These are phyloP conservation scores for Fraxinus ornus DNA, from an alignment of 305 asterid species.

Conservation along the genomic window DNA sequence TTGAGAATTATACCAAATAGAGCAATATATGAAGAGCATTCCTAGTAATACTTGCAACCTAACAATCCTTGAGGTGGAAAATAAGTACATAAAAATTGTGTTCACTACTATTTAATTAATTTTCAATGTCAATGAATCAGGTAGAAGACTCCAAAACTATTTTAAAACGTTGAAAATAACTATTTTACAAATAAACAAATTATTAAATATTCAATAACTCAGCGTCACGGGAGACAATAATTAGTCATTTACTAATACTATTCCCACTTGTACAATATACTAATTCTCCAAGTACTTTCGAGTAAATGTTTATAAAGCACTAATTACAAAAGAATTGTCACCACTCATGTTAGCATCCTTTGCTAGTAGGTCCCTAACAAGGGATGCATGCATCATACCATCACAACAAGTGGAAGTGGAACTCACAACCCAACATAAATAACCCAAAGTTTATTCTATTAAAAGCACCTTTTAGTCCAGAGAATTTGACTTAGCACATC, in stretches of 20 bases:
- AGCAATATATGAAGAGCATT: not conserved
- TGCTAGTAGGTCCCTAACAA: constrained; percentile 41
- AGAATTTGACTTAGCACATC: constrained; percentile 46
- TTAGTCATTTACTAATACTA: not conserved
- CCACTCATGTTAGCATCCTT: constrained; percentile 5
- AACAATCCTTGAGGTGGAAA: not conserved
- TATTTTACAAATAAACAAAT: not conserved
- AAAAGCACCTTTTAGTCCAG: constrained; percentile 34
- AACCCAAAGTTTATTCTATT: not conserved
- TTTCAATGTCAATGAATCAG: not conserved
- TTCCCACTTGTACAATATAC: not conserved
- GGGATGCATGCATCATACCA: constrained; percentile 47
- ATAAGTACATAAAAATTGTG: not conserved
- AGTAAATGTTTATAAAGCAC: not conserved
- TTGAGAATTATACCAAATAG: not conserved
- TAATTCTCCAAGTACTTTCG: not conserved
- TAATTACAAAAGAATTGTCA: not conserved
- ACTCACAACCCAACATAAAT: constrained; percentile 30
- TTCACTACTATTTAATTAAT: not conserved
- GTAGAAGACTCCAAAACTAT: not conserved
- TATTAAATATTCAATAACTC: not conserved
- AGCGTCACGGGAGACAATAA: not conserved
- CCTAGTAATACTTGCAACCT: not conserved
- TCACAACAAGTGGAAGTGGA: constrained; percentile 46
- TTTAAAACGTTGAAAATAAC: not conserved